These are phyloP conservation scores for Cercospora sp. DNA, from an alignment of 2,329 filamentous ascomycete genomes.

Conservation along the genomic window DNA sequence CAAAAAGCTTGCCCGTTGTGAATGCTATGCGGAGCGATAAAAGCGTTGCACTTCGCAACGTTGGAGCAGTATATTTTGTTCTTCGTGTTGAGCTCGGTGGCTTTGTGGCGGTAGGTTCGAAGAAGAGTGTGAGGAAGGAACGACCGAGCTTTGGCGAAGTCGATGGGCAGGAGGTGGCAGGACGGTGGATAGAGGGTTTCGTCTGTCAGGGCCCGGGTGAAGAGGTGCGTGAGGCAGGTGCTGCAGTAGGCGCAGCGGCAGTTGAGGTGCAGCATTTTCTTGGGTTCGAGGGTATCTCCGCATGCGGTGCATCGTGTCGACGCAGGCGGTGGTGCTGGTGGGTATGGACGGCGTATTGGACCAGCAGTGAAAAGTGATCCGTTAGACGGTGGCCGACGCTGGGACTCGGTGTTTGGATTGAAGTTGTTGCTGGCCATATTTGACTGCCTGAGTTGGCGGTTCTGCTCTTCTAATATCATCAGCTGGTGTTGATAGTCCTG, in stretches of 20 bases:
- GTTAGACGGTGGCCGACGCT: background rate
- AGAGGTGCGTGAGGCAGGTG: slow-evolving; percentile 18
- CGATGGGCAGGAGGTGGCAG: slow-evolving; percentile 11
- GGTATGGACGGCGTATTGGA: background rate
- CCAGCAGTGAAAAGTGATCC: background rate
- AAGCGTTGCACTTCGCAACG: slow-evolving; percentile 15
- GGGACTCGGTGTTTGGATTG: background rate
- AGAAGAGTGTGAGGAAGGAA: slow-evolving; percentile 16
- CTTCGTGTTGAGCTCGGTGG: slow-evolving; percentile 24
- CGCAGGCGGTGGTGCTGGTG: background rate
- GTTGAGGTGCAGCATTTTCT: slow-evolving; percentile 17
- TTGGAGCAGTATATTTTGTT: slow-evolving; percentile 26
- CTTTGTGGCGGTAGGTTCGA: slow-evolving; percentile 7
- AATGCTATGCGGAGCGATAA: slow-evolving; percentile 27
- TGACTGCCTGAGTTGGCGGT: background rate
- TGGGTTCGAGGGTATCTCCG: background rate
- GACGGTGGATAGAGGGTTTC: slow-evolving; percentile 18
- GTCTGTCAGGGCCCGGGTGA: slow-evolving; percentile 16
- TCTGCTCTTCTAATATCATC: background rate
- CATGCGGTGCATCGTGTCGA: slow-evolving; percentile 12
- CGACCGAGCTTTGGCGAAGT: slow-evolving; percentile 4
- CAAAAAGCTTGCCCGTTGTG: slow-evolving; percentile 29
- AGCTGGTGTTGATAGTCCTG: background rate
- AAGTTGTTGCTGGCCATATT: background rate
- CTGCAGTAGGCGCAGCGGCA: slow-evolving; percentile 20